phyloP scores from a whole-genome alignment of 441 rosid species.

The Pelargonium fulgidum region DNA sequence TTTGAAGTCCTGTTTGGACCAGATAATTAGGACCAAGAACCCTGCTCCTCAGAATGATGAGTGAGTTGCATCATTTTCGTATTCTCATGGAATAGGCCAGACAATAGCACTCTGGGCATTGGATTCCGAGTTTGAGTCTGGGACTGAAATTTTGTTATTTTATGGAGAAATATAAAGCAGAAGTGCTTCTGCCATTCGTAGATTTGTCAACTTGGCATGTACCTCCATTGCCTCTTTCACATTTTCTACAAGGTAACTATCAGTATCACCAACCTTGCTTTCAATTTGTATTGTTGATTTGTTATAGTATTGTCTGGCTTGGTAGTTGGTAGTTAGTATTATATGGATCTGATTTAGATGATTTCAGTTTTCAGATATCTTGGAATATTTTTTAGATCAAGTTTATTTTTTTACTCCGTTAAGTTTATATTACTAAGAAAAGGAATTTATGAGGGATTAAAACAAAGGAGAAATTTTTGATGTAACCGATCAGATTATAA shows the following conservation, averaged over 20 bases:
- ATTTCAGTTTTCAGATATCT: constrained; percentile 3
- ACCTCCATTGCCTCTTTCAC: constrained; percentile 31
- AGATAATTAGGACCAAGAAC: constrained; percentile 52
- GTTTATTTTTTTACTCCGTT: neutral
- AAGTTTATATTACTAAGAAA: neutral
- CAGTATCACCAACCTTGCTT: constrained; percentile 2
- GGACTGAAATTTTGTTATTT: constrained; percentile 24
- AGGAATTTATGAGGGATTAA: neutral
- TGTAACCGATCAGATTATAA: neutral
- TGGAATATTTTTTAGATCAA: neutral
- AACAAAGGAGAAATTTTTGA: too few species aligned
- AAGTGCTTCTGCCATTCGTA: constrained; percentile 29
- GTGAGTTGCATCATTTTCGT: constrained; percentile 26
- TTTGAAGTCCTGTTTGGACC: constrained; percentile 27
- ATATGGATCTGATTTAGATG: neutral
- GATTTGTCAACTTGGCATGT: constrained; percentile 31
- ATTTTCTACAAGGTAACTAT: constrained; percentile 44
- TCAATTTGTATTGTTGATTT: constrained; percentile 14
- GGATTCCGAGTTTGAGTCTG: constrained; percentile 25
- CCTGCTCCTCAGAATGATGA: constrained; percentile 40
- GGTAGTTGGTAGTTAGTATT: neutral
- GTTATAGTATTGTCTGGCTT: constrained; percentile 8
- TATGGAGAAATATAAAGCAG: constrained; percentile 25
- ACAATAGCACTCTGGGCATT: constrained; percentile 16
- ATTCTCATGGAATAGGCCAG: constrained; percentile 15